Percentiles rank a stretch among this genome's conserved stretches.
These are phyloP conservation scores for Erysimum pusillum DNA, from an alignment of 441 rosid species.

Conservation along the genomic window DNA sequence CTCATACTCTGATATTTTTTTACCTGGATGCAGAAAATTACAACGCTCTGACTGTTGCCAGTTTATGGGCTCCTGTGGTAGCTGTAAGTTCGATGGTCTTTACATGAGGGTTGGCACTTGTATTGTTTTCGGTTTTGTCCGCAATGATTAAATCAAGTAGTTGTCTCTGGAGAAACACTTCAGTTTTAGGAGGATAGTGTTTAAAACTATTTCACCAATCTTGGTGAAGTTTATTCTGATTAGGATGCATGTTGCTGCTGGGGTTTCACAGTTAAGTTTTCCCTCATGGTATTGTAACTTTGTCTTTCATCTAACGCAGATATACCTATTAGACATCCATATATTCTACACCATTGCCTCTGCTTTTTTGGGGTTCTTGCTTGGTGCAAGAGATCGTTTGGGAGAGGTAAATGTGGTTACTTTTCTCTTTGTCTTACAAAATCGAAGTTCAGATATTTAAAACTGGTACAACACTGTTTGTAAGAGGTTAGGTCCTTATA, in stretches of 20 bases:
- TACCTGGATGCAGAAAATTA: slow-evolving; percentile 87
- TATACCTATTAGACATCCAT: slow-evolving; percentile 89
- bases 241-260: slow-evolving; percentile 23
- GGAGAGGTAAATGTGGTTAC: slow-evolving; percentile 80
- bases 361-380: slow-evolving; percentile 92
- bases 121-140: slow-evolving; percentile 18
- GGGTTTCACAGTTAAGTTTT: slow-evolving; percentile 28
- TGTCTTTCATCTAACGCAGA: slow-evolving; percentile 60
- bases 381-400: slow-evolving; percentile 97
- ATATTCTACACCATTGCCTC: slow-evolving; percentile 89
- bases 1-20: slow-evolving; percentile 25
- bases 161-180: slow-evolving; percentile 22
- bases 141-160: slow-evolving; percentile 34
- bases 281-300: slow-evolving; percentile 32
- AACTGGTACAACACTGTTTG: slow-evolving; percentile 19
- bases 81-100: slow-evolving; percentile 74
- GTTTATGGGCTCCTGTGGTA: slow-evolving; percentile 94
- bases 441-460: slow-evolving; percentile 24
- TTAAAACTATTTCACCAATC: slow-evolving; percentile 28
- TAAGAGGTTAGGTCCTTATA: slow-evolving; percentile 31
- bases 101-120: slow-evolving; percentile 32
- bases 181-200: slow-evolving; percentile 9
- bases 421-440: slow-evolving; percentile 15
- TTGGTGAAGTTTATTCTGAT: slow-evolving; percentile 37
- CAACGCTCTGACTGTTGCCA: slow-evolving; percentile 84